Conservation (phyloP, 768 basidiomycete genomes). For the Panaeolus papilionaceus region DNA sequence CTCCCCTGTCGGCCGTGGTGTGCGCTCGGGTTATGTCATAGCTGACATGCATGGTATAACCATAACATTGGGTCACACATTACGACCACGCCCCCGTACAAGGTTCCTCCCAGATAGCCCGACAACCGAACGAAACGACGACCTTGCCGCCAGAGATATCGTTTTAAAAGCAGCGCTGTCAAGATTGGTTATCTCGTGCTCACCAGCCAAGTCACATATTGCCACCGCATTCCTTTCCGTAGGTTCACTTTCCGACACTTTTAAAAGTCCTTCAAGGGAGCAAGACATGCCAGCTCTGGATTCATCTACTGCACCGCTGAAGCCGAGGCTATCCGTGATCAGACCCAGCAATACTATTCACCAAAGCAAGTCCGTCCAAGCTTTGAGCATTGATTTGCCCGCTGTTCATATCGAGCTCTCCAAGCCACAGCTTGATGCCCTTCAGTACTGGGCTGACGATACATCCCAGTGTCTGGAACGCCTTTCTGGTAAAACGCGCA, state of each 20-base stretch:
- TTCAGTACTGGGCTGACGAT: slow-evolving; percentile 93
- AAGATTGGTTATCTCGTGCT: slow-evolving; percentile 57
- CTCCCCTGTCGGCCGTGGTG: slow-evolving; percentile 49
- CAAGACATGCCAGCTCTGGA: slow-evolving; percentile 6
- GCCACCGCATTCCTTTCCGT: slow-evolving; percentile 58
- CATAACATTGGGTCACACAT: slow-evolving; percentile 29
- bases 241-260: slow-evolving; percentile 43
- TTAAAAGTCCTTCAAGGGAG: background rate
- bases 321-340: slow-evolving; percentile 43
- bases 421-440: slow-evolving; percentile 71
- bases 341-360: slow-evolving; percentile 27
- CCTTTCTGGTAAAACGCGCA: slow-evolving; percentile 30
- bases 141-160: slow-evolving; percentile 23
- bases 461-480: slow-evolving; percentile 72
- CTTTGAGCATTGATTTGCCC: slow-evolving; percentile 57
- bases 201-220: slow-evolving; percentile 40
- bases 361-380: slow-evolving; percentile 30
- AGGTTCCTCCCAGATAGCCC: background rate
- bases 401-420: slow-evolving; percentile 64
- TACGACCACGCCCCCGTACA: background rate
- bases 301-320: slow-evolving; percentile 26
- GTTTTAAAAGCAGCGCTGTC: slow-evolving; percentile 48
- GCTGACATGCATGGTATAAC: slow-evolving; percentile 64
- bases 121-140: background rate
- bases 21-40: slow-evolving; percentile 73